Conservation (phyloP, 225 moss, liverwort and hornwort species). For the Pleurozium schreberi region DNA sequence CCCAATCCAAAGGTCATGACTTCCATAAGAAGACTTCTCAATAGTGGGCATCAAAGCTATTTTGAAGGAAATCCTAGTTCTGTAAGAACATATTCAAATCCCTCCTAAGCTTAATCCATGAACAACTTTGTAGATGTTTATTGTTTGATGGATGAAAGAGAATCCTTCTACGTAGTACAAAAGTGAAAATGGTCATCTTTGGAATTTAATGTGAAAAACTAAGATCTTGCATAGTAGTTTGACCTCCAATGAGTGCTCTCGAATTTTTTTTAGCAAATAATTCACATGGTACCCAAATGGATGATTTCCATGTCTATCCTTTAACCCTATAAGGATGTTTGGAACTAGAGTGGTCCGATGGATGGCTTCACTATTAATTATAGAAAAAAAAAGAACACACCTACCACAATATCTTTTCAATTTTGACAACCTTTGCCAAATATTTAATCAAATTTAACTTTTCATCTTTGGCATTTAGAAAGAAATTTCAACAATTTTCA, state of each 20-base stretch:
- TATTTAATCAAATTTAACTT: too few species aligned
- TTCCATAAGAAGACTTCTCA: not conserved
- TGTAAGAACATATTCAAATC: rapidly evolving
- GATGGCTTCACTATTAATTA: too few species aligned
- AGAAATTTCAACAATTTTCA: too few species aligned
- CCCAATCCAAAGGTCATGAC: not conserved
- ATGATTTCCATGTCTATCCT: not conserved
- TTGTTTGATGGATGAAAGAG: rapidly evolving
- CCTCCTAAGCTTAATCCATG: not conserved
- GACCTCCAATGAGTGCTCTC: not conserved
- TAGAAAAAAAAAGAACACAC: too few species aligned
- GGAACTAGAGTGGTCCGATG: too few species aligned
- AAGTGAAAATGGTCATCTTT: not conserved
- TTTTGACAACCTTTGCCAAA: too few species aligned
- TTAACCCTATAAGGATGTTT: too few species aligned
- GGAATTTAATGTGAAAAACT: not conserved
- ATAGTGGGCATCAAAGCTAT: not conserved
- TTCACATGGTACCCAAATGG: not conserved
- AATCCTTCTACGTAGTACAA: not conserved
- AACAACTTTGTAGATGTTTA: rapidly evolving
- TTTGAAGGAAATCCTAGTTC: not conserved
- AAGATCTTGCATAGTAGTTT: not conserved
- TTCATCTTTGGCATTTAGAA: too few species aligned
- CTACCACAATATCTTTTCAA: too few species aligned
- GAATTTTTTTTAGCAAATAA: not conserved